A percentile compares a stretch with the other conserved stretches of the same genome.
Conservation (phyloP, 331 rosid species). For the Cydonia oblonga region DNA sequence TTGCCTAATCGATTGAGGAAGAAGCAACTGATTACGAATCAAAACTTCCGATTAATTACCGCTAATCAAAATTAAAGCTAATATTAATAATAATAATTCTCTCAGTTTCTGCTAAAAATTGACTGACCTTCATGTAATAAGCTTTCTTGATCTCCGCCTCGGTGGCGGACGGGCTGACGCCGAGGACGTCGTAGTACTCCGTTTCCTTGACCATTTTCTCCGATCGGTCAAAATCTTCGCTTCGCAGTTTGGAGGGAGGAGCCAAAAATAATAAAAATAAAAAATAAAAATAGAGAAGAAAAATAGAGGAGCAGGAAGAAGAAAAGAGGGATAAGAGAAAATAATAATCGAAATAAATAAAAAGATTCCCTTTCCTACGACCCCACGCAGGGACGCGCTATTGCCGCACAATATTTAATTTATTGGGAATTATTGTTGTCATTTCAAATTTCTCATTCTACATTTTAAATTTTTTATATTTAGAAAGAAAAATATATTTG, state of each 20-base stretch:
- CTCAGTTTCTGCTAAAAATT: background rate
- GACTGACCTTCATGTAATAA: constrained; percentile 75
- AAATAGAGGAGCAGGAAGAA: background rate
- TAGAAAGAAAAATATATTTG: too few relatives aligned
- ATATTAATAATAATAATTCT: background rate
- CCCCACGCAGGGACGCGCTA: background rate
- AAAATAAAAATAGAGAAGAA: background rate
- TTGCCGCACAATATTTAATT: background rate
- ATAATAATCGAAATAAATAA: background rate
- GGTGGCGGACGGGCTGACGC: constrained; percentile 74
- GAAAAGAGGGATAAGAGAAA: background rate
- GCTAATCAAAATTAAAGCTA: background rate
- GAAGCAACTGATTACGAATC: background rate
- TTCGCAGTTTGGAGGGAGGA: background rate
- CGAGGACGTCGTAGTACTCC: constrained; percentile 88
- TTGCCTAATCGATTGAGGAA: background rate
- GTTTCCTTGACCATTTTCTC: constrained; percentile 87
- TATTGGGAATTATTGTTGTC: too few relatives aligned
- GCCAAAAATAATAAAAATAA: background rate
- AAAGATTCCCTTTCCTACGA: background rate
- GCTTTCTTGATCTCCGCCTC: constrained; percentile 97
- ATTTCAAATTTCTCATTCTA: too few relatives aligned
- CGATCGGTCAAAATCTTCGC: constrained; percentile 8
- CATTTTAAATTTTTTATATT: too few relatives aligned
- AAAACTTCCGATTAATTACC: background rate